phyloP scores from a whole-genome alignment of 2,329 filamentous ascomycete species.

The Alternaria sp. region DNA sequence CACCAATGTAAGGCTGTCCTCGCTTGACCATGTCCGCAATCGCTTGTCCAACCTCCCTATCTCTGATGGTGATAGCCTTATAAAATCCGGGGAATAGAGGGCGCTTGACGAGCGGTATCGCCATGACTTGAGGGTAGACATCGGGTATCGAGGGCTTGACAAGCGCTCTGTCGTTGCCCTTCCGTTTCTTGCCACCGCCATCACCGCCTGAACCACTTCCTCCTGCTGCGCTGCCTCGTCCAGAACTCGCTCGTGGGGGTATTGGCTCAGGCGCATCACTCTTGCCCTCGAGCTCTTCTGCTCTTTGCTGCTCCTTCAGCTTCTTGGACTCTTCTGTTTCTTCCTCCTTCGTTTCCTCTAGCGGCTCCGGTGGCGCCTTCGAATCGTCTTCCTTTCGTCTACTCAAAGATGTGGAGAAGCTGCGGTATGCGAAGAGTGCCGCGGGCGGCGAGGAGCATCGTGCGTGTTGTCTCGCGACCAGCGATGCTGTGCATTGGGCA shows the following conservation, averaged over 20 bases:
- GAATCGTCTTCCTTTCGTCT: constrained; percentile 66
- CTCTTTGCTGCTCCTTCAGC: constrained; percentile 54
- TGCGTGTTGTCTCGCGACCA: constrained; percentile 33
- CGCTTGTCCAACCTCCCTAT: constrained; percentile 88
- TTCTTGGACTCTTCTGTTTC: constrained; percentile 54
- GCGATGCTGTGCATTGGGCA: constrained; percentile 42
- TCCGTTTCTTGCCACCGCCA: constrained; percentile 73
- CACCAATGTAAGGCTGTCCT: constrained; percentile 95
- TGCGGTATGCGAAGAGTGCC: constrained; percentile 45
- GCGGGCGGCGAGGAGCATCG: constrained; percentile 42
- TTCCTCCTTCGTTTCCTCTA: constrained; percentile 53
- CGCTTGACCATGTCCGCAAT: constrained; percentile 97
- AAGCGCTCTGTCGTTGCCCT: constrained; percentile 76
- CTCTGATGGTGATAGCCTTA: constrained; percentile 96
- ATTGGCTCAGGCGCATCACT: constrained; percentile 61
- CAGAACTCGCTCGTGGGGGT: constrained; percentile 63
- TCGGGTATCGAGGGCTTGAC: constrained; percentile 92
- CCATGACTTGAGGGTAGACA: constrained; percentile 96
- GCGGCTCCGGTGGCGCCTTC: constrained; percentile 56
- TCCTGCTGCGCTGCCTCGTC: constrained; percentile 68
- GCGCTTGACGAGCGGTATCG: constrained; percentile 92
- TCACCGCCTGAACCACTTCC: constrained; percentile 61
- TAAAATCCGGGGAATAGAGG: constrained; percentile 98
- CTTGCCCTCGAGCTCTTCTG: constrained; percentile 54
- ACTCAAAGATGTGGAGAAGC: constrained; percentile 54